Percentiles rank a stretch among this genome's conserved stretches.
Conservation (phyloP, 768 basidiomycete species). For the Phlegmacium glaucopus region DNA sequence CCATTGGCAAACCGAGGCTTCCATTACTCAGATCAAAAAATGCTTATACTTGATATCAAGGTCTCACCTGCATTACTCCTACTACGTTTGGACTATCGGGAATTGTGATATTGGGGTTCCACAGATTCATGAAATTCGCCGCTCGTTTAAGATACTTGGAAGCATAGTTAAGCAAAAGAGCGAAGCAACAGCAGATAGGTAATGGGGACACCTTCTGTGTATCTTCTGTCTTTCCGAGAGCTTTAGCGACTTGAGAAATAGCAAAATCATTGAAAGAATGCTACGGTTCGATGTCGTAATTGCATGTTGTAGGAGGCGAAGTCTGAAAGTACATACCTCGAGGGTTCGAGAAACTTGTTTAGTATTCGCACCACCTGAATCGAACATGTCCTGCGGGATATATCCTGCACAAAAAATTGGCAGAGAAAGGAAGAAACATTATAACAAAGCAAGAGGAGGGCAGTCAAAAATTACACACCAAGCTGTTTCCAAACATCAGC, state of each 20-base stretch:
- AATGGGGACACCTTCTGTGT: slow-evolving; percentile 41
- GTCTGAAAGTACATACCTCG: slow-evolving; percentile 38
- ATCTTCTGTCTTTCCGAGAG: slow-evolving; percentile 47
- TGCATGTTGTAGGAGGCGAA: not conserved
- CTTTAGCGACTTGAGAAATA: slow-evolving; percentile 60
- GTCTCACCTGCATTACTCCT: slow-evolving; percentile 60
- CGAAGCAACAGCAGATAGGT: not conserved
- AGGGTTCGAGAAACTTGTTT: slow-evolving; percentile 62
- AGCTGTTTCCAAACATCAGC: slow-evolving; percentile 53
- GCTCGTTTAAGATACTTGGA: slow-evolving; percentile 55
- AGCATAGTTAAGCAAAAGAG: not conserved
- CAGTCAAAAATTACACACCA: slow-evolving; percentile 26
- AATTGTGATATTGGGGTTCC: slow-evolving; percentile 55
- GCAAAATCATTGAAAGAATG: slow-evolving; percentile 63
- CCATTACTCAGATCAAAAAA: too few relatives aligned
- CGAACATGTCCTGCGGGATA: slow-evolving; percentile 38
- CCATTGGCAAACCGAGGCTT: slow-evolving; percentile 58
- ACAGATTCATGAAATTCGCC: slow-evolving; percentile 54
- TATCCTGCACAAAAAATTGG: slow-evolving; percentile 27
- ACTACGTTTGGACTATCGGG: slow-evolving; percentile 42
- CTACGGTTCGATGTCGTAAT: slow-evolving; percentile 30
- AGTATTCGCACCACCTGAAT: slow-evolving; percentile 50
- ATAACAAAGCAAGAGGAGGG: too few relatives aligned
- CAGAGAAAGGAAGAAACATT: too few relatives aligned
- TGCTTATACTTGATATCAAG: too few relatives aligned